These are phyloP conservation scores for Cyclotella cryptica DNA, from an alignment of 108 stramenopile genomes.

Conservation along the genomic window DNA sequence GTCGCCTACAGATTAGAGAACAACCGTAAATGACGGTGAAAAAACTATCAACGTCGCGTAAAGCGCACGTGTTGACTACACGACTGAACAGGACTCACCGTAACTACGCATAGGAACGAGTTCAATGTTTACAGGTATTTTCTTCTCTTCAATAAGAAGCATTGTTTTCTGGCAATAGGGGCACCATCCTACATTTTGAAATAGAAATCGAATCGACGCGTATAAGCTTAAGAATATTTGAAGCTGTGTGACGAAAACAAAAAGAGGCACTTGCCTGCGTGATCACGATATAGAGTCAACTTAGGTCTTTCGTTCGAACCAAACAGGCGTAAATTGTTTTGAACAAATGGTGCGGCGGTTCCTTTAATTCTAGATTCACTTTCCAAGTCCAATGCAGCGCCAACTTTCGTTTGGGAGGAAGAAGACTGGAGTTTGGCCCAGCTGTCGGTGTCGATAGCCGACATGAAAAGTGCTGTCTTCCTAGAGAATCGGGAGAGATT, in stretches of 20 bases:
- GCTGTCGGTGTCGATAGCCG: slow-evolving; percentile 31
- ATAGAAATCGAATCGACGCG: neutral
- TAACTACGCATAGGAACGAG: slow-evolving; percentile 94
- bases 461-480: neutral
- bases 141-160: slow-evolving; percentile 93
- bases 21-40: neutral
- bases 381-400: slow-evolving; percentile 71
- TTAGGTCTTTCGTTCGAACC: slow-evolving; percentile 52
- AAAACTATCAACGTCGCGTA: too few relatives aligned
- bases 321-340: slow-evolving; percentile 79
- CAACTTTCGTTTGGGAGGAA: slow-evolving; percentile 59
- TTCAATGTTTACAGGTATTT: slow-evolving; percentile 87
- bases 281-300: slow-evolving; percentile 80
- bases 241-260: neutral
- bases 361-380: slow-evolving; percentile 59
- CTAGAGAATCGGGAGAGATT: too few relatives aligned
- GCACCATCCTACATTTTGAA: slow-evolving; percentile 40
- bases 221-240: neutral
- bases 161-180: slow-evolving; percentile 71
- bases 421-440: slow-evolving; percentile 39
- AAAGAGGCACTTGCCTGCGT: slow-evolving; percentile 64
- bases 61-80: neutral
- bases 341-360: slow-evolving; percentile 70
- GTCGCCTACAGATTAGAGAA: slow-evolving; percentile 56
- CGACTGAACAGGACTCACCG: slow-evolving; percentile 27